Conservation (phyloP, 352 stramenopile species). For the Aphanomyces cochlioides region DNA sequence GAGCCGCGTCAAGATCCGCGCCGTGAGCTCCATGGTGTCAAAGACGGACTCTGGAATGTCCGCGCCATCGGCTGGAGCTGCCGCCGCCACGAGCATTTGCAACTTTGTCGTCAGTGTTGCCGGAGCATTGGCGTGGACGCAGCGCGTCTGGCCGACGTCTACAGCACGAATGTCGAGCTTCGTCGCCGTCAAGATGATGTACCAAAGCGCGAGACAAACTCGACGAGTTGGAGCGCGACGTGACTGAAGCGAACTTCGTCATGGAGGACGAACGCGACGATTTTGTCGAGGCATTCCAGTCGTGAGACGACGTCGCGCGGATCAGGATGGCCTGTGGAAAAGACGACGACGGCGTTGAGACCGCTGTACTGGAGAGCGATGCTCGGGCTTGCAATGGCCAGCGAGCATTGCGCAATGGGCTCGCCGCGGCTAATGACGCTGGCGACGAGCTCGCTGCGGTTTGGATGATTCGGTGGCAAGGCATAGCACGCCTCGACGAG, state of each 20-base stretch:
- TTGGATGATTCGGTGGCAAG: background rate
- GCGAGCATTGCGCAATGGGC: conserved; percentile 2
- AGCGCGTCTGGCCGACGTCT: background rate
- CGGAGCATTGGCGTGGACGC: background rate
- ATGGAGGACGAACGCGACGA: conserved; percentile 8
- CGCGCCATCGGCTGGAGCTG: background rate
- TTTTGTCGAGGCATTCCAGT: background rate
- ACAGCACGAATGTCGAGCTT: background rate
- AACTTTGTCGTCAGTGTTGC: background rate
- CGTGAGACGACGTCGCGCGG: background rate
- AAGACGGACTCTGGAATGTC: background rate
- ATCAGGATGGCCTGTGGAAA: background rate
- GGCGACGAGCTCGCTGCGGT: conserved; percentile 13
- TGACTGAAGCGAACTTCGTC: background rate
- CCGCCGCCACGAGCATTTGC: background rate
- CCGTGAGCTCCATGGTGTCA: background rate
- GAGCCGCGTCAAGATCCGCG: conserved; percentile 5
- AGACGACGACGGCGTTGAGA: conserved; percentile 9
- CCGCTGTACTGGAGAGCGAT: conserved; percentile 12
- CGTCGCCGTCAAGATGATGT: background rate
- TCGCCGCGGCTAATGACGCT: conserved; percentile 7
- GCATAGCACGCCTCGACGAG: conserved; percentile 4
- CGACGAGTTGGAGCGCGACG: conserved; percentile 7
- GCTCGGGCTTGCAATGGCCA: background rate
- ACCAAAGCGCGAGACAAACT: conserved; percentile 10